Evolutionary conservation across 306 rosid species (phyloP).

Genomic region (Prunus padus): DNA sequence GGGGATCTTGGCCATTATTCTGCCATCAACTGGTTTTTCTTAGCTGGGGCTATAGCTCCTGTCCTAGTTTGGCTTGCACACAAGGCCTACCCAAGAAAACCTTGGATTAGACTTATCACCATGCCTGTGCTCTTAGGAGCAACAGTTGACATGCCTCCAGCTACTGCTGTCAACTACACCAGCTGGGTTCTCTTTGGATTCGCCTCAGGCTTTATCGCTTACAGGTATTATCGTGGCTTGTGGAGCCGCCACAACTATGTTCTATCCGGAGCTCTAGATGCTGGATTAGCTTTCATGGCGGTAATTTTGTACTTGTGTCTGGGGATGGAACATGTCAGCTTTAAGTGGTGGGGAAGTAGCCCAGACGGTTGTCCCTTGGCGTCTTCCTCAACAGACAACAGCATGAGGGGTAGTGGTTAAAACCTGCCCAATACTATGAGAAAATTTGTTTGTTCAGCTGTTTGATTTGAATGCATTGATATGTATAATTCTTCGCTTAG

Average conservation of each 20-base stretch:
- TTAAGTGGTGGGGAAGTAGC: slow-evolving; percentile 73
- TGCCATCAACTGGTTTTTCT: slow-evolving; percentile 77
- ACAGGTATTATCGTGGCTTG: slow-evolving; percentile 65
- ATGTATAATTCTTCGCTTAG: neutral
- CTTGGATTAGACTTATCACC: slow-evolving; percentile 64
- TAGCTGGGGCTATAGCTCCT: slow-evolving; percentile 73
- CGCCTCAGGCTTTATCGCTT: slow-evolving; percentile 61
- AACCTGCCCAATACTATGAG: slow-evolving; percentile 51
- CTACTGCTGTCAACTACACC: slow-evolving; percentile 67
- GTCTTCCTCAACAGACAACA: slow-evolving; percentile 75
- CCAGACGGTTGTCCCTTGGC: slow-evolving; percentile 77
- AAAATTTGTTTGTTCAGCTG: neutral
- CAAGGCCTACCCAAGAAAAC: slow-evolving; percentile 62
- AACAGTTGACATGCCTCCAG: slow-evolving; percentile 64
- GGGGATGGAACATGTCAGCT: slow-evolving; percentile 49
- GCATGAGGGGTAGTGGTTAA: slow-evolving; percentile 37
- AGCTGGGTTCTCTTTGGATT: slow-evolving; percentile 81
- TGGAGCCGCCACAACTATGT: slow-evolving; percentile 81
- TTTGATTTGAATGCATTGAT: neutral
- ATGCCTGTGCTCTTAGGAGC: slow-evolving; percentile 70
- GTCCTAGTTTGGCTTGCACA: slow-evolving; percentile 70
- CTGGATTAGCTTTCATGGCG: slow-evolving; percentile 90
- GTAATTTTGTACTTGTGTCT: slow-evolving; percentile 63
- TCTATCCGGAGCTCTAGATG: slow-evolving; percentile 76
- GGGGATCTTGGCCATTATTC: slow-evolving; percentile 76